phyloP scores from a whole-genome alignment of 208 protist genomes.

The Entamoeba histolytica region DNA sequence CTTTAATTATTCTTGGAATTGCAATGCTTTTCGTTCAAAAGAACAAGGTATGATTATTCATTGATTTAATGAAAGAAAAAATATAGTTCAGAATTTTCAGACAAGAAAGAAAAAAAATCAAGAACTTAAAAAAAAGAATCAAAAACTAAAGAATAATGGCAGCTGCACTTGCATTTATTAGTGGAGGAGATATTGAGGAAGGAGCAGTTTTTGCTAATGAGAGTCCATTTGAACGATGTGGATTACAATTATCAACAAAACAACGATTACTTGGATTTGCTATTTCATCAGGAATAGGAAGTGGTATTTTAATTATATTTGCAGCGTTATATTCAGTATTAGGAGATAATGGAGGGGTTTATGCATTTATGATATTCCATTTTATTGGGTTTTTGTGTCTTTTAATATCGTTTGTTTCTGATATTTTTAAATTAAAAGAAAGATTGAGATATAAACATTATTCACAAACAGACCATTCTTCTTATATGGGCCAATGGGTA shows the following conservation, averaged over 20 bases:
- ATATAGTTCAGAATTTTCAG: no score
- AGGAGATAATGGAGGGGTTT: neutral
- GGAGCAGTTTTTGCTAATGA: neutral
- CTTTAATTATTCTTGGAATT: no score
- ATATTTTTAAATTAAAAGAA: neutral
- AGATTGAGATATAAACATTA: neutral
- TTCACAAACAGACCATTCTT: neutral
- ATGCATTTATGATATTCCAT: neutral
- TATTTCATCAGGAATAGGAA: neutral
- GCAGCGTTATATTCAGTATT: neutral
- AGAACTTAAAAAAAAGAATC: no score
- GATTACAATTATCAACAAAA: neutral
- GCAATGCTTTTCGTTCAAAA: no score
- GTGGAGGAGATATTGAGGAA: neutral
- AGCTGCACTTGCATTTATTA: neutral
- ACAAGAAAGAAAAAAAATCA: no score
- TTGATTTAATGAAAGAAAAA: no score
- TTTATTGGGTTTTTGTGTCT: neutral
- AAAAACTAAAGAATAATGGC: neutral
- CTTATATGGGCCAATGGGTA: neutral
- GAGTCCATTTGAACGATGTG: neutral
- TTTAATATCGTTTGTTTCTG: neutral
- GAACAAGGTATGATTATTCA: no score
- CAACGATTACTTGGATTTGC: neutral
- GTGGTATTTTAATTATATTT: neutral